Conservation (phyloP, 2,329 filamentous ascomycete species). For the Diaporthe ampelina region DNA sequence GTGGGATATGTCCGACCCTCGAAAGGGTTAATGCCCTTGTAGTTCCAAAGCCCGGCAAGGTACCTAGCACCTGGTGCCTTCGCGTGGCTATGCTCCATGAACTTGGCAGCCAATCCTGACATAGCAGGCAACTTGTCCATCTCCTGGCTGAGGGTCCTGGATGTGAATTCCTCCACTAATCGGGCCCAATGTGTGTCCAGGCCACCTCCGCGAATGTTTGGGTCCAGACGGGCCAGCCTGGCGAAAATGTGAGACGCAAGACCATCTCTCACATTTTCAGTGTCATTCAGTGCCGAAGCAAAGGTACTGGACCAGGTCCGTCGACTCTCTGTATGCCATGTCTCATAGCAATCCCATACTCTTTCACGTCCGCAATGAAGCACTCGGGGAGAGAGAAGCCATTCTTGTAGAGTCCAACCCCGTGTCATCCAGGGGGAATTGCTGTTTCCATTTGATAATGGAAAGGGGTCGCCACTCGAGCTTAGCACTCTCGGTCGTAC, state of each 20-base stretch:
- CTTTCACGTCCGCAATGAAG: neutral
- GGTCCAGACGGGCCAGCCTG: neutral
- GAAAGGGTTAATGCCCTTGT: neutral
- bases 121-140: constrained; percentile 5
- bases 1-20: neutral
- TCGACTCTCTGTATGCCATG: neutral
- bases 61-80: neutral
- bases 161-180: neutral
- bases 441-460: neutral
- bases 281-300: too few species aligned
- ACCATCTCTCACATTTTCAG: neutral
- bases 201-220: accelerated
- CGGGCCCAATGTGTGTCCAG: neutral
- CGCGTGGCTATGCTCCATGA: neutral
- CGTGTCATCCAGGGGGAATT: neutral
- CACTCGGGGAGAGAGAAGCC: neutral
- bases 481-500: neutral
- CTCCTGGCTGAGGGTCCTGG: neutral
- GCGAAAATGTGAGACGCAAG: neutral
- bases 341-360: constrained; percentile 4
- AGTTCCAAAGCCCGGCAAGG: neutral
- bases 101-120: neutral
- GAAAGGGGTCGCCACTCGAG: neutral
- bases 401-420: neutral
- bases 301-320: too few species aligned